A percentile compares a stretch with the other conserved stretches of the same genome.
phyloP scores from a whole-genome alignment of 2,329 filamentous ascomycete species.

The Ophiostoma fasciatum region DNA sequence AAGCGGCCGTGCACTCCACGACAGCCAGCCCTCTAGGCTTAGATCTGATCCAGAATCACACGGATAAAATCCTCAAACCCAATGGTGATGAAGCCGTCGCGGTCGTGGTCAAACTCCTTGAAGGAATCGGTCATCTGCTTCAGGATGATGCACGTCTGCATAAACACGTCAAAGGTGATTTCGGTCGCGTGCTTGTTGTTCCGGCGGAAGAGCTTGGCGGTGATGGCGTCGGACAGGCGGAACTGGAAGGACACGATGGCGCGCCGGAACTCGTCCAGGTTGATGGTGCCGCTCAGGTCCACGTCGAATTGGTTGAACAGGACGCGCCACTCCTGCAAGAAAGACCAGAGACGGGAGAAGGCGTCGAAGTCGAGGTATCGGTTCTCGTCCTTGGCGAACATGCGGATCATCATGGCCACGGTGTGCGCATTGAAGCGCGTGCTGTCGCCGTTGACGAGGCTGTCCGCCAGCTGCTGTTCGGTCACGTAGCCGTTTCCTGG shows the following conservation, averaged over 20 bases:
- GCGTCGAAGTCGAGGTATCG: slow-evolving; percentile 89
- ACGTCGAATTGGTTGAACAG: slow-evolving; percentile 92
- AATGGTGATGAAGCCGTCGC: slow-evolving; percentile 80
- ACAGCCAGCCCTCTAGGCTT: no score
- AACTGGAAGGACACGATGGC: slow-evolving; percentile 91
- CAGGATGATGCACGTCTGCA: slow-evolving; percentile 90
- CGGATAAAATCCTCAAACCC: slow-evolving; percentile 72
- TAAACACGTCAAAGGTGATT: slow-evolving; percentile 91
- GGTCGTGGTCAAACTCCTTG: slow-evolving; percentile 95
- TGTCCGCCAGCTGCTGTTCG: slow-evolving; percentile 73
- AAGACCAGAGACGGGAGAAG: slow-evolving; percentile 93
- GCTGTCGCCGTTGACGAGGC: slow-evolving; percentile 93
- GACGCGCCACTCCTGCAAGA: slow-evolving; percentile 82
- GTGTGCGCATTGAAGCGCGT: slow-evolving; percentile 84
- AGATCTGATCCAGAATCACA: slow-evolving; percentile 49
- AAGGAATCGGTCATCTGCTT: slow-evolving; percentile 99
- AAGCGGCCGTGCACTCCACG: no score
- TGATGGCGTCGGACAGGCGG: slow-evolving; percentile 69
- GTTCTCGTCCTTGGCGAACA: slow-evolving; percentile 89
- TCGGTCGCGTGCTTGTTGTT: slow-evolving; percentile 65
- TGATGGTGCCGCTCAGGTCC: slow-evolving; percentile 78
- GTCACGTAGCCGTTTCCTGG: slow-evolving; percentile 53
- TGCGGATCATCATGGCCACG: slow-evolving; percentile 97
- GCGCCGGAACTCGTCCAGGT: slow-evolving; percentile 72
- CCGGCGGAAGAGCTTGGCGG: slow-evolving; percentile 70